Evolutionary conservation across 345 rosid species (phyloP).

Genomic region (Gossypium australe): DNA sequence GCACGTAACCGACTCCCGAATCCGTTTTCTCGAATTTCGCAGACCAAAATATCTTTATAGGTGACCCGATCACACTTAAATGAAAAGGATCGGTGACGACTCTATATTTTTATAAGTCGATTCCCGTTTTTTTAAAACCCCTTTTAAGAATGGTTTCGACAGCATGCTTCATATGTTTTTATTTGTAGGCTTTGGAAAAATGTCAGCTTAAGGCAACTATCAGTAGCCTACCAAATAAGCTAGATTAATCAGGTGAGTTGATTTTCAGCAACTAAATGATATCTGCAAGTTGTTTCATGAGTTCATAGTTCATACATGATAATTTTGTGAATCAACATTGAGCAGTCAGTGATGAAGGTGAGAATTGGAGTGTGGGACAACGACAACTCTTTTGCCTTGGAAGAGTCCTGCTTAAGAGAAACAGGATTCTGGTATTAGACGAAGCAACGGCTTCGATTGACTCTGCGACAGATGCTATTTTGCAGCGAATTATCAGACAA

Average conservation of each 20-base stretch:
- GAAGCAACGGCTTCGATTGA: conserved; percentile 75
- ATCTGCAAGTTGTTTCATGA: neutral
- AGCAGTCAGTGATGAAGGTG: conserved; percentile 75
- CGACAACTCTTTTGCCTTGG: conserved; percentile 74
- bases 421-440: conserved; percentile 55
- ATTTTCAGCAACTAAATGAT: neutral
- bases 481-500: conserved; percentile 57
- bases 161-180: neutral
- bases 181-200: conserved; percentile 56
- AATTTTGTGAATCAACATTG: neutral
- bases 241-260: conserved; percentile 56
- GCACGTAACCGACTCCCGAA: no score
- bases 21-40: no score
- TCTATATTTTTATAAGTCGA: no score
- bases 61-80: no score
- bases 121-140: no score
- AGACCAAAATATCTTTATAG: no score
- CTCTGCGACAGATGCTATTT: conserved; percentile 58
- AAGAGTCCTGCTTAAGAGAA: conserved; percentile 58
- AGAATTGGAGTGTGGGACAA: conserved; percentile 80
- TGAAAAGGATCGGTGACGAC: no score
- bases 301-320: neutral
- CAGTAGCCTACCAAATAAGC: conserved; percentile 48
- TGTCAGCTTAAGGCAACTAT: conserved; percentile 70
- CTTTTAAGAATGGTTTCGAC: no score